A percentile compares a stretch with the other conserved stretches of the same genome.
These are phyloP conservation scores for Phlyctochytrium bullatum DNA, from an alignment of 192 early-diverging fungal species.

Conservation along the genomic window DNA sequence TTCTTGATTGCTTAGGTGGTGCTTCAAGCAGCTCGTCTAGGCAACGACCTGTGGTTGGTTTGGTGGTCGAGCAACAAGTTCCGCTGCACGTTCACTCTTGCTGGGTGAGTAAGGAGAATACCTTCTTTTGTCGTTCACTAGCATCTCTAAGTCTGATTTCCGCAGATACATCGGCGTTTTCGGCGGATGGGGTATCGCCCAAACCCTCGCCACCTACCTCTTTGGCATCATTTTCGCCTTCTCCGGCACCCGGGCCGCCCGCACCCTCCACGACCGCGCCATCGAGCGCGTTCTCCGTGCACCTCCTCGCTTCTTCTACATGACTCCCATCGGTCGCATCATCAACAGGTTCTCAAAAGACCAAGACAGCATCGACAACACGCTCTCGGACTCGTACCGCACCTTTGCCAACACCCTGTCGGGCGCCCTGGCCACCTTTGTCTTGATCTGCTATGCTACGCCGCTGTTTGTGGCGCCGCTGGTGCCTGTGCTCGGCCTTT, in stretches of 20 bases:
- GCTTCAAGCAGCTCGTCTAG: slow-evolving; percentile 19
- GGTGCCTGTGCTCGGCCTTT: slow-evolving; percentile 26
- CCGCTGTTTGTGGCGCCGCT: slow-evolving; percentile 25
- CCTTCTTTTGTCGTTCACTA: slow-evolving; percentile 14
- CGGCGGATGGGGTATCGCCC: slow-evolving; percentile 60
- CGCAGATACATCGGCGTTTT: neutral
- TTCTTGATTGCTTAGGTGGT: slow-evolving; percentile 6
- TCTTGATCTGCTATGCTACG: slow-evolving; percentile 23
- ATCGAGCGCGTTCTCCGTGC: too few species aligned
- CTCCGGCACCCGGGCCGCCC: too few species aligned
- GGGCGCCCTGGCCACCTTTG: slow-evolving; percentile 44
- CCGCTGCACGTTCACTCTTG: neutral
- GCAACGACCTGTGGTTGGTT: neutral
- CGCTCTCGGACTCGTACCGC: slow-evolving; percentile 12
- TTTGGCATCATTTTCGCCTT: slow-evolving; percentile 13
- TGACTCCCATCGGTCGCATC: slow-evolving; percentile 60
- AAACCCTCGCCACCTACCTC: slow-evolving; percentile 84
- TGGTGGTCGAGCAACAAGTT: slow-evolving; percentile 1
- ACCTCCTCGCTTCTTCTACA: too few species aligned
- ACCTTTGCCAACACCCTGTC: slow-evolving; percentile 14
- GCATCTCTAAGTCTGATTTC: slow-evolving; percentile 7
- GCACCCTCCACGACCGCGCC: too few species aligned
- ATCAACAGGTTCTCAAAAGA: slow-evolving; percentile 45
- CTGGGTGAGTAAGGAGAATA: slow-evolving; percentile 2
- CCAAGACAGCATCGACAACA: slow-evolving; percentile 34